Conservation (phyloP, 1,284 basidiomycete species). For the Rhodotorula sp. region DNA sequence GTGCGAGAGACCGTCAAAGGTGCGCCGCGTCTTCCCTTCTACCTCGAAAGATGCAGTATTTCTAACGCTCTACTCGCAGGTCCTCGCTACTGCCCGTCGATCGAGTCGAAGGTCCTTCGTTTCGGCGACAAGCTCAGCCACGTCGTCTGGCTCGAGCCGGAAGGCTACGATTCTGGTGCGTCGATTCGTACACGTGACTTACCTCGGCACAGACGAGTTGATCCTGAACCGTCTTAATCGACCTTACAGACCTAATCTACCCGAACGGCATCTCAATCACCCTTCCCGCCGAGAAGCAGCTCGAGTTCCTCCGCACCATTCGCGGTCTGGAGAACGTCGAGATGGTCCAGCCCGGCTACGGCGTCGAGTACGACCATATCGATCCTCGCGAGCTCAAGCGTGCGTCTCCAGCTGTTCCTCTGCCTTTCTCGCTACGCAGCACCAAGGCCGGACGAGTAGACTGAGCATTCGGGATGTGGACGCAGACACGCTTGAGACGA, state of each 20-base stretch:
- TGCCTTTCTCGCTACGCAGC: background rate
- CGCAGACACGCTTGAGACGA: constrained; percentile 76
- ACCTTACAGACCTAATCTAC: constrained; percentile 73
- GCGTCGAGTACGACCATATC: constrained; percentile 89
- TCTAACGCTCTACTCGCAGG: constrained; percentile 57
- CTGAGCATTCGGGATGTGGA: constrained; percentile 42
- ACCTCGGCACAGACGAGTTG: too few relatives aligned
- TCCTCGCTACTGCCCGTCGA: constrained; percentile 83
- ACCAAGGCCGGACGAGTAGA: background rate
- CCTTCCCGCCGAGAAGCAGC: constrained; percentile 77
- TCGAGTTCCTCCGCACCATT: constrained; percentile 73
- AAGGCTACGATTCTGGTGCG: constrained; percentile 77
- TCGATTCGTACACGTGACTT: background rate
- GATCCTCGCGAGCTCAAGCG: constrained; percentile 75
- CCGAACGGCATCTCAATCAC: constrained; percentile 86
- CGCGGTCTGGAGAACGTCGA: constrained; percentile 77
- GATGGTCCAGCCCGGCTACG: constrained; percentile 80
- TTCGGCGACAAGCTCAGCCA: constrained; percentile 71
- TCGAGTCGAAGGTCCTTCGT: constrained; percentile 79
- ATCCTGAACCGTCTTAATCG: background rate
- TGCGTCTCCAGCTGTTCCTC: constrained; percentile 50
- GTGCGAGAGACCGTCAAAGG: constrained; percentile 83
- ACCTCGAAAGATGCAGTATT: too few relatives aligned
- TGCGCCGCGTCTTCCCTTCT: constrained; percentile 40
- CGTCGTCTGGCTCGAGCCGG: constrained; percentile 83